Percentiles rank a stretch among this genome's conserved stretches.
These are phyloP conservation scores for Rosa lucieae DNA, from an alignment of 306 rosid species.

Conservation along the genomic window DNA sequence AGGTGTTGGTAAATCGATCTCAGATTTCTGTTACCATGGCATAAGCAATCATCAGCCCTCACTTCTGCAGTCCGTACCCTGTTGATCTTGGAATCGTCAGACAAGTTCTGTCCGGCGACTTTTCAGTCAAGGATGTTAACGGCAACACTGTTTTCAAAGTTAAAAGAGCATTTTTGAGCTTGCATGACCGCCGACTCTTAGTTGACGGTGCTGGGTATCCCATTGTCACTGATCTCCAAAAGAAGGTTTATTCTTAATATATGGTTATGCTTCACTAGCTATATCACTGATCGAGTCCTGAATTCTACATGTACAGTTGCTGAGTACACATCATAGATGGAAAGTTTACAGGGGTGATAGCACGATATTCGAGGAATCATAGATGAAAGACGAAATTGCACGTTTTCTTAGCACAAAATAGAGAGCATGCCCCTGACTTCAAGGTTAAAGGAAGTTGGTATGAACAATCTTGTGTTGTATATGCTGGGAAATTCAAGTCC, in stretches of 20 bases:
- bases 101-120: constrained; percentile 34
- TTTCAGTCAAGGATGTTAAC: constrained; percentile 41
- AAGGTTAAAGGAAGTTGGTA: constrained; percentile 52
- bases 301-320: constrained; percentile 14
- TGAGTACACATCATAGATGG: constrained; percentile 43
- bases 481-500: constrained; percentile 48
- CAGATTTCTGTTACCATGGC: neutral
- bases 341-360: constrained; percentile 50
- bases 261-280: neutral
- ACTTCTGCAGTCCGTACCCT: constrained; percentile 40
- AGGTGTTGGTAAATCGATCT: neutral
- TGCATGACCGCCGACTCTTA: constrained; percentile 39
- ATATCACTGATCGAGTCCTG: neutral
- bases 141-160: constrained; percentile 46
- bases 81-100: constrained; percentile 41
- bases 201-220: constrained; percentile 42
- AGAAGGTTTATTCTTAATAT: constrained; percentile 25
- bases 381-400: constrained; percentile 30
- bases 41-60: constrained; percentile 31
- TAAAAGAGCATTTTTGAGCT: constrained; percentile 22
- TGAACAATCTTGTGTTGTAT: constrained; percentile 45
- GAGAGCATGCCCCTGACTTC: constrained; percentile 46
- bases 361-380: constrained; percentile 28
- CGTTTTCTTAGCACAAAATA: constrained; percentile 46
- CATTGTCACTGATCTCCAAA: constrained; percentile 30